Conservation (phyloP, 139 green algal species). For the Pleodorina starrii region DNA sequence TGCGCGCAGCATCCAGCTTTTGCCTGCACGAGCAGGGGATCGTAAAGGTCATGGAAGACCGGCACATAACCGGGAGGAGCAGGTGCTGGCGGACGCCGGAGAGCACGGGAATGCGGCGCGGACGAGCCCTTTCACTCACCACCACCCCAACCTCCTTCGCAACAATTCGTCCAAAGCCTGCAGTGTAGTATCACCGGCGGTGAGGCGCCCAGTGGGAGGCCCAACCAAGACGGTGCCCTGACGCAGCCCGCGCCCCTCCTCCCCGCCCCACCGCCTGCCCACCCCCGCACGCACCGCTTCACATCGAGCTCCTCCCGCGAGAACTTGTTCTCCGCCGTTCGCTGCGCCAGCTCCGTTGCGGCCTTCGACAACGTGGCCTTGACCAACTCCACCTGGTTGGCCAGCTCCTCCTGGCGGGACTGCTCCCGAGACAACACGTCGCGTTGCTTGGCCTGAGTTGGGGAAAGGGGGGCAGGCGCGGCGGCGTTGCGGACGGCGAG, state of each 20-base stretch:
- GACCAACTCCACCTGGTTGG: slow-evolving; percentile 71
- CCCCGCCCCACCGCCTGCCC: neutral
- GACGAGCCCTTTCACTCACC: too few relatives aligned
- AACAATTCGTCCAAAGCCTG: too few relatives aligned
- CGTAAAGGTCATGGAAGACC: too few relatives aligned
- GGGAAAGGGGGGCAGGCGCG: neutral
- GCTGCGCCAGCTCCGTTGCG: slow-evolving; percentile 69
- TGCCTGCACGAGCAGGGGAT: slow-evolving; percentile 33
- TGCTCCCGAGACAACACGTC: slow-evolving; percentile 61
- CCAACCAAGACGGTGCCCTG: too few relatives aligned
- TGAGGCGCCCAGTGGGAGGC: too few relatives aligned
- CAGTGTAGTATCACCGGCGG: too few relatives aligned
- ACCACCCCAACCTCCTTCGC: too few relatives aligned
- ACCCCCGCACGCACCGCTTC: slow-evolving; percentile 51
- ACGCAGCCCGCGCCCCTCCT: too few relatives aligned
- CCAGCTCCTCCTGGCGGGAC: slow-evolving; percentile 55
- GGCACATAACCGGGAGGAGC: too few relatives aligned
- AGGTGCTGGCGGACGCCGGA: too few relatives aligned
- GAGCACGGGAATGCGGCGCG: too few relatives aligned
- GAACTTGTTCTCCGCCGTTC: slow-evolving; percentile 51
- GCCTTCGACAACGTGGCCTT: slow-evolving; percentile 72
- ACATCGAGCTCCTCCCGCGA: slow-evolving; percentile 62
- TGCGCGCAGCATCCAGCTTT: slow-evolving; percentile 55
- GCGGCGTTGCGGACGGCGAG: too few relatives aligned
- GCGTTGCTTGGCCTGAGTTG: slow-evolving; percentile 61